Evolutionary conservation across 2,329 filamentous ascomycete species (phyloP), one percentile per base, ranked within the genome.

Genomic region (Endothia cerciana): DNA sequence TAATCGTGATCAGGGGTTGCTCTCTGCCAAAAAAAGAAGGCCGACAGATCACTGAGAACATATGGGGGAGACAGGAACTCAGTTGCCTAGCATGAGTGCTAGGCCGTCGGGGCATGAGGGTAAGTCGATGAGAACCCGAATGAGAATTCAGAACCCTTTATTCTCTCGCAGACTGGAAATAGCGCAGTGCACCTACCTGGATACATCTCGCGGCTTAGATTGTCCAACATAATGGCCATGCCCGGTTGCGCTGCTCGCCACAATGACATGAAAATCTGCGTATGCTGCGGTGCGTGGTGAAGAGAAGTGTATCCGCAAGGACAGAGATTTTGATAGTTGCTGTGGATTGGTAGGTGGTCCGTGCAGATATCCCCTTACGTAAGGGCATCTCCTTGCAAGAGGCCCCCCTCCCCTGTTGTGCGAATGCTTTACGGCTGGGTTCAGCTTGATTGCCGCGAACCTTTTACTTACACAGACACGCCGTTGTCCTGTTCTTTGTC

Each of bases 1-100:
- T 97, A 97, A 95, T 97, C 90, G 92, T 90, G 91, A 92, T 92
- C 91, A 74, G 70, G 68, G 19, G 78, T 86, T 87, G 77, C 79
- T 97, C 86, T 97, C 83, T 90, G 93, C 93, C 92, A 62, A 56
- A 41, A 10, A 36, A 56, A 51, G 78, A 78, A 71, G 71, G 79
- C 80, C 84, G 87, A 91, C 89, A 85, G 85, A 84, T 83, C 91
- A 95, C 93, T 91, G 91, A 93, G 86, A 86, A 82, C 84, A 89
- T 89, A 92, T 85, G 79, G 84, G 75, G 79, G 77, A 77, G 73
- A 78, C 83, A 78, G 76, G 77, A 74, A 82, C 84, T 86, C 87
- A 87, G 87, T 89, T 86, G 85, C 86, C 83, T 82, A 77, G 80
- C 81, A 80, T 74, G 73, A 72, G 71, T 74, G 79, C 80, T 79